These are phyloP conservation scores for Kodamaea sagamina DNA, from an alignment of 805 yeast genomes.

Conservation along the genomic window DNA sequence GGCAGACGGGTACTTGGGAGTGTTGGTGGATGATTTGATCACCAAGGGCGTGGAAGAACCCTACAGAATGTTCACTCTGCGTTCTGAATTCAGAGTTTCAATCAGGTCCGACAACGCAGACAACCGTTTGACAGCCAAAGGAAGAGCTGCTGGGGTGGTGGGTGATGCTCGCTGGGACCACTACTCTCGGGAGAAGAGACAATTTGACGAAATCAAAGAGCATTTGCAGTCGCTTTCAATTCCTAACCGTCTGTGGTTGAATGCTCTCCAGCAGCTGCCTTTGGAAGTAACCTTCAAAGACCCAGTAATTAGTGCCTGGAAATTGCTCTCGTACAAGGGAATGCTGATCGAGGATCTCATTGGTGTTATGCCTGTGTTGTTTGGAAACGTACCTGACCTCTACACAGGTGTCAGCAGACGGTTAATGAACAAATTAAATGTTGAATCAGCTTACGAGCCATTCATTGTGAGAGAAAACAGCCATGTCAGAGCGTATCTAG, in stretches of 20 bases:
- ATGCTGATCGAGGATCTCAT: constrained; percentile 30
- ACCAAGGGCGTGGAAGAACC: constrained; percentile 98
- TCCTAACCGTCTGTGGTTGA: constrained; percentile 67
- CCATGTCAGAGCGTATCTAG: constrained; percentile 72
- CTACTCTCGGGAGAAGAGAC: constrained; percentile 45
- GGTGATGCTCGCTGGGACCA: constrained; percentile 55
- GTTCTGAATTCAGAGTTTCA: constrained; percentile 89
- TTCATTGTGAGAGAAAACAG: constrained; percentile 72
- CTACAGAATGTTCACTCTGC: constrained; percentile 94
- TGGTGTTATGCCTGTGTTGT: constrained; percentile 28
- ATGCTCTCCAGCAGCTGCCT: constrained; percentile 43
- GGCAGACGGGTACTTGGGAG: constrained; percentile 89
- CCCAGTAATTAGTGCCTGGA: constrained; percentile 57
- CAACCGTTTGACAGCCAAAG: constrained; percentile 71
- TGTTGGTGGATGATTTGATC: constrained; percentile 87
- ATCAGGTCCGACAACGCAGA: constrained; percentile 96
- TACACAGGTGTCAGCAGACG: constrained; percentile 36
- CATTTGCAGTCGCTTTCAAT: constrained; percentile 47
- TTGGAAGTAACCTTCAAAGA: constrained; percentile 49
- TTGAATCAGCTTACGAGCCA: constrained; percentile 83
- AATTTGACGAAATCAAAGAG: constrained; percentile 46
- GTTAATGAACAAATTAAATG: constrained; percentile 60
- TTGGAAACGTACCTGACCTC: constrained; percentile 26
- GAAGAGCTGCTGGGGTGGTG: constrained; percentile 67
- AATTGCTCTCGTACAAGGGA: constrained; percentile 61